phyloP scores from a whole-genome alignment of 2,329 filamentous ascomycete species.

The Colletotrichum viniferum region DNA sequence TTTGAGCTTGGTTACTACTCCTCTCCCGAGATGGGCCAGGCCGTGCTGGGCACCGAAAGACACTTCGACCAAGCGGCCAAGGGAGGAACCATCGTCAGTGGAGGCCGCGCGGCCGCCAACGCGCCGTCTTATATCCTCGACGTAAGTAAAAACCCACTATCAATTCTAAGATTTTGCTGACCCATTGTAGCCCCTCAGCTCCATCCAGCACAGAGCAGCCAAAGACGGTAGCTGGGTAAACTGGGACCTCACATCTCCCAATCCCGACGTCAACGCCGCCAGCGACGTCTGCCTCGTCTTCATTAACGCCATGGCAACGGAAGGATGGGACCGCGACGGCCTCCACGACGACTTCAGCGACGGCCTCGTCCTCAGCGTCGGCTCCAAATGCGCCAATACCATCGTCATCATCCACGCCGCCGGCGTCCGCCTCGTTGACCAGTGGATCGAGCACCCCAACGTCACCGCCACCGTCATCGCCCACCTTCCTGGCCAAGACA shows the following conservation, averaged over 20 bases:
- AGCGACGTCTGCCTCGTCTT: conserved; percentile 72
- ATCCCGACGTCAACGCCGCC: conserved; percentile 49
- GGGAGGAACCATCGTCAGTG: conserved; percentile 57
- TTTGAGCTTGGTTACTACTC: conserved; percentile 54
- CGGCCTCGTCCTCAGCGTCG: conserved; percentile 59
- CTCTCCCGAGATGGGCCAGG: conserved; percentile 48
- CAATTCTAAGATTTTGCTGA: no score
- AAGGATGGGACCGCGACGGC: conserved; percentile 68
- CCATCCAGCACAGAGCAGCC: conserved; percentile 58
- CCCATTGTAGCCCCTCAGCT: conserved; percentile 53
- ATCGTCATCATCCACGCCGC: conserved; percentile 70
- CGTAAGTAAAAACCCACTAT: no score
- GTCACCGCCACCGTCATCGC: conserved; percentile 69
- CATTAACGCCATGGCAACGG: conserved; percentile 71
- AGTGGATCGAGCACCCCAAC: conserved; percentile 66
- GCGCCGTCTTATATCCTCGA: conserved; percentile 54
- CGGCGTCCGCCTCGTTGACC: conserved; percentile 61
- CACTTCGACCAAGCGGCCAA: conserved; percentile 54
- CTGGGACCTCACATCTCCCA: conserved; percentile 58
- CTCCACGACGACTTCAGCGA: conserved; percentile 72
- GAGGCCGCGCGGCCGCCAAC: conserved; percentile 56
- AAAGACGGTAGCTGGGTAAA: conserved; percentile 61
- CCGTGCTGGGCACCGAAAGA: conserved; percentile 43
- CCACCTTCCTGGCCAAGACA: conserved; percentile 68
- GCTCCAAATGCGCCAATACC: conserved; percentile 63